Evolutionary conservation across 352 stramenopile genomes (phyloP), one percentile per base, ranked within the genome.

Genomic region (Plasmopara viticola): DNA sequence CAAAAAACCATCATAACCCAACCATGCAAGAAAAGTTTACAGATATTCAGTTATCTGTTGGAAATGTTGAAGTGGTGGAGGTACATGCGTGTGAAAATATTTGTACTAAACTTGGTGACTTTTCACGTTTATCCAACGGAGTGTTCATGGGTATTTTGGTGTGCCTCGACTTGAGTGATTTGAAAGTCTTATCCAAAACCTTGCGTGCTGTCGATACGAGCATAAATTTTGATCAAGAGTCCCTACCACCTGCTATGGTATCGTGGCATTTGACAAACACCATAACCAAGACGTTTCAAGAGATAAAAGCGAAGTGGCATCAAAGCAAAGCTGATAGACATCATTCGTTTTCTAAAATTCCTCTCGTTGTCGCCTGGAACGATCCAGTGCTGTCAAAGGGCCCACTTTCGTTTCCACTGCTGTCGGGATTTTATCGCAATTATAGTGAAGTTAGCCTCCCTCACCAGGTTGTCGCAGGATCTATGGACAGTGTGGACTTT

Each of bases 211-310:
- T 50, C 17, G 41, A 31, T 45, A 20, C 18, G 4, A 60, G 33
- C 31, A 25, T 18, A 4, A 6, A 30, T 18, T 18, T 13, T 6
- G 39, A 58, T 14, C 29, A 51, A n/a, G 20, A 38, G 13, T 38
- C 44, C 4, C 37, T 76, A 28, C 66, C 66, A 29, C 53, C 64
- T 31, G 64, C 68, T 41, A 75, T 86, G 63, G 48, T 74, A 17
- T 73, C 65, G 28, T 86, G 74, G 72, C 63, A 86, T 45, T 54
- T 82, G 20, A 72, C 72, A 17, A 84, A 60, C 49, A 64, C 44
- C 28, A 64, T 84, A 10, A 59, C 57, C 29, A 84, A 74, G 51
- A 30, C 39, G 7, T 81, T 79, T 29, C 68, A 68, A n/a, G n/a
- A 47, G 17, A 34, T 33, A 53, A 41, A 35, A 29, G 20, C 41